These are phyloP conservation scores for Parmelia sp. DNA, from an alignment of 495 filamentous ascomycete genomes.

Conservation along the genomic window DNA sequence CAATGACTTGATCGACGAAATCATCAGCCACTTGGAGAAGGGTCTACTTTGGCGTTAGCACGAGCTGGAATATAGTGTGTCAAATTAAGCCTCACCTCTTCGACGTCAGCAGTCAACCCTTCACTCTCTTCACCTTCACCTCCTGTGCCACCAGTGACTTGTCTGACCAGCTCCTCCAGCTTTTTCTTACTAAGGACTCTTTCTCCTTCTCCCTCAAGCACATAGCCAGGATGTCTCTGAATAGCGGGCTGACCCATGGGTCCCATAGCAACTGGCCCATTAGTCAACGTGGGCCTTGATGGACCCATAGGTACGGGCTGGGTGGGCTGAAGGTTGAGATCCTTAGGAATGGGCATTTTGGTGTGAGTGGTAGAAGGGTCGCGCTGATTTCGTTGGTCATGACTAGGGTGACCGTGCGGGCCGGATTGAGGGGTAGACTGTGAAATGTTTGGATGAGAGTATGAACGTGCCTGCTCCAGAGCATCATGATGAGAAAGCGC, in stretches of 20 bases:
- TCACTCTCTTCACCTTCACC: slow-evolving; percentile 61
- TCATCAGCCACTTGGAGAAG: slow-evolving; percentile 86
- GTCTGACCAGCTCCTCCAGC: slow-evolving; percentile 87
- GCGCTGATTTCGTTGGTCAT: slow-evolving; percentile 33
- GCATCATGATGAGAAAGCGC: slow-evolving; percentile 59
- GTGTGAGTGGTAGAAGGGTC: slow-evolving; percentile 32
- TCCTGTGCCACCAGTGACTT: slow-evolving; percentile 77
- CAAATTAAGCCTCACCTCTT: slow-evolving; percentile 61
- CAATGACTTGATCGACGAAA: slow-evolving; percentile 87
- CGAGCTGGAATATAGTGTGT: background rate
- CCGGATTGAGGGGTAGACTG: slow-evolving; percentile 31
- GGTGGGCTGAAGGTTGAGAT: slow-evolving; percentile 61
- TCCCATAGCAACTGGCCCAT: slow-evolving; percentile 66
- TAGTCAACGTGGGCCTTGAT: slow-evolving; percentile 69
- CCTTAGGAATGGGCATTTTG: slow-evolving; percentile 74
- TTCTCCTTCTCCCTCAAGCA: slow-evolving; percentile 83
- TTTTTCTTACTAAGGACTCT: slow-evolving; percentile 91
- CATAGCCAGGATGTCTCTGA: slow-evolving; percentile 68
- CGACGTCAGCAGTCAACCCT: slow-evolving; percentile 77
- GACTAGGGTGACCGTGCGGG: slow-evolving; percentile 49
- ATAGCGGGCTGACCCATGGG: slow-evolving; percentile 83
- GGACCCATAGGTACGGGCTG: slow-evolving; percentile 63
- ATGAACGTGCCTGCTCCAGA: slow-evolving; percentile 51
- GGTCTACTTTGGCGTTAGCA: slow-evolving; percentile 46
- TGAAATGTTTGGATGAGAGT: slow-evolving; percentile 40